Base-by-base conservation (phyloP, 768 basidiomycete genomes). In the Tricholomella constricta region DNA sequence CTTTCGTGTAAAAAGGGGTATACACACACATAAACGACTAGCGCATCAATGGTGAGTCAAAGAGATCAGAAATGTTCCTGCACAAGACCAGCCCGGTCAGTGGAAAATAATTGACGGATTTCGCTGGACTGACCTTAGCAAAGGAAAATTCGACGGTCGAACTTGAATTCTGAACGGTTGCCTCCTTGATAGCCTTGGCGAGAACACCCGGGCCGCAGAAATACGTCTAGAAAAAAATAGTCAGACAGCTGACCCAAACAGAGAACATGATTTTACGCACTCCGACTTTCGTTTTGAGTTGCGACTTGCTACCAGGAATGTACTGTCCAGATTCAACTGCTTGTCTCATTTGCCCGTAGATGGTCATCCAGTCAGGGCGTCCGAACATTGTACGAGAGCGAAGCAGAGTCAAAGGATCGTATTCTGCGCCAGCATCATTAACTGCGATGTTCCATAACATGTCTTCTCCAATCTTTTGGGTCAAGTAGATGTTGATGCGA, bases 371-470 rank as follows among this genome's bases (percentile, higher is more conserved):
- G 67, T 96, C 85, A 17, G 95, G 94, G 31, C 94, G 86, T 14
- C 94, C 94, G 64, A 90, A 97, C 78, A 89, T 88, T 19, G 94
- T 97, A 35, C 89, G 87, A 17, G 91, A 84, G 54, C 89, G 85
- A 52, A 97, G 85, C 29, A 93, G 82, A 2, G 94, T 96, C 53
- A 98, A 74, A 26, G 94, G 91, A 65, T 95, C 93, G 65, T 90
- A 91, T 46, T 90, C 86, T 6, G 89, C 85, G 51, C 88, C 89
- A 19, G 84, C 86, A 61, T 92, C 88, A 62, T 95, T 94, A 57
- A 96, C 82, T 15, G 89, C 86, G 54, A 95, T 90, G 68, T 94
- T 94, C 88, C 90, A 92, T 37, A 94, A 76, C 88, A 91, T 91
- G 70, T 92, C 86, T 64, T 92, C 85, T 54, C 76, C 75, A 59